Conservation (phyloP, 768 basidiomycete species). For the Polyporus arcularius region DNA sequence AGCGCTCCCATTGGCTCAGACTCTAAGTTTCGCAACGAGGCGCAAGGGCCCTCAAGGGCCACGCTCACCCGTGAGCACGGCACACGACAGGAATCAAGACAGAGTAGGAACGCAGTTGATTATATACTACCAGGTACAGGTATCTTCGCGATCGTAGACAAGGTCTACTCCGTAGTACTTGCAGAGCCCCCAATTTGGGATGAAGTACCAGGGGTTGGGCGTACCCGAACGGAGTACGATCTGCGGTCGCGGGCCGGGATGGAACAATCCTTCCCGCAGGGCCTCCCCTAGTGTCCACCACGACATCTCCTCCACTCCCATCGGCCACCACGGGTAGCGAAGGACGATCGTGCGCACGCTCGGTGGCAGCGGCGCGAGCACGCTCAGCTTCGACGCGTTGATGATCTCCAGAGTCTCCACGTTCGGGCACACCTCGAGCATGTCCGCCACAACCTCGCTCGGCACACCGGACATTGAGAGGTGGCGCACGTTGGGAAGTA, state of each 20-base stretch:
- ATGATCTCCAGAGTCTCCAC: conserved; percentile 17
- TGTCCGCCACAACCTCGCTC: conserved; percentile 18
- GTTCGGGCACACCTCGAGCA: conserved; percentile 16
- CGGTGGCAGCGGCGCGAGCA: conserved; percentile 11
- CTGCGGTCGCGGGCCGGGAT: not conserved
- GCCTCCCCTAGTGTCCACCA: conserved; percentile 18
- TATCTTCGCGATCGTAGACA: conserved; percentile 14
- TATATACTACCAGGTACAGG: not conserved
- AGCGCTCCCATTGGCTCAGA: conserved; percentile 7
- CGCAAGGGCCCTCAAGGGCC: too few species aligned
- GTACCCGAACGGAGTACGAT: conserved; percentile 17
- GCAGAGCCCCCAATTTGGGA: conserved; percentile 5
- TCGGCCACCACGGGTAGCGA: not conserved
- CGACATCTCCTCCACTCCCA: conserved; percentile 11
- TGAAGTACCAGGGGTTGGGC: conserved; percentile 13
- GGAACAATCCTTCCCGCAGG: conserved; percentile 13
- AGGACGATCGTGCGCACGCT: conserved; percentile 19
- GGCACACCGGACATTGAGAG: conserved; percentile 9
- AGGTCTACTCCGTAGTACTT: conserved; percentile 9
- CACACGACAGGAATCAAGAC: not conserved
- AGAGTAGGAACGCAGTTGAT: not conserved
- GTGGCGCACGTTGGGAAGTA: conserved; percentile 36
- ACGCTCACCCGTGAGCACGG: too few species aligned
- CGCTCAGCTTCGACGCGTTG: conserved; percentile 9
- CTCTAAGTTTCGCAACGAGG: not conserved